Conservation (phyloP, 2,329 filamentous ascomycete species). For the Botrytis fabae region DNA sequence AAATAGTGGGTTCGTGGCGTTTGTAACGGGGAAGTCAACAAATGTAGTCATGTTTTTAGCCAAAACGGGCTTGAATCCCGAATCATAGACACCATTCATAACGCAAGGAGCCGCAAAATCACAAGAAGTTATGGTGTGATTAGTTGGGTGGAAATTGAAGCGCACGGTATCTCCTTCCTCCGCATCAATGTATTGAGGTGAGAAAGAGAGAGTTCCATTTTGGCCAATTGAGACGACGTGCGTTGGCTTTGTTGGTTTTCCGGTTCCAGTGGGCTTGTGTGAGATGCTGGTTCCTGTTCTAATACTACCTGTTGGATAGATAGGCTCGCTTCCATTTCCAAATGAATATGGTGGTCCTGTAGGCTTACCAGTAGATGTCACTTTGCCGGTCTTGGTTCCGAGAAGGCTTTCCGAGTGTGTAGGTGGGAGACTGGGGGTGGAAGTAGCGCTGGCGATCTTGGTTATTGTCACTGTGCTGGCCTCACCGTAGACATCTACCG, state of each 20-base stretch:
- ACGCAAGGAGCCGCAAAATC: constrained; percentile 20
- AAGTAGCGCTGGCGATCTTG: constrained; percentile 16
- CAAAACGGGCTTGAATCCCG: constrained; percentile 22
- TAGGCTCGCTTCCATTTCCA: constrained; percentile 9
- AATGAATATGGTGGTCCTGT: constrained; percentile 7
- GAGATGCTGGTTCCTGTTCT: background rate
- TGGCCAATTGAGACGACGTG: constrained; percentile 24
- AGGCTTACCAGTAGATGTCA: background rate
- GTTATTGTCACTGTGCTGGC: constrained; percentile 19
- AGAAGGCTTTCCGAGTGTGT: constrained; percentile 1
- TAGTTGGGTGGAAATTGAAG: constrained; percentile 23
- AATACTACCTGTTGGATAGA: background rate
- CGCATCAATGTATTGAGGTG: constrained; percentile 20
- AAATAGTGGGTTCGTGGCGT: constrained; percentile 18
- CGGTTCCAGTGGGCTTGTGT: constrained; percentile 14
- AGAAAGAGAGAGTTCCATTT: constrained; percentile 24
- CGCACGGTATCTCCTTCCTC: constrained; percentile 25
- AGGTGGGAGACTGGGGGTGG: constrained; percentile 18
- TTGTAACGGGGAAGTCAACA: constrained; percentile 24
- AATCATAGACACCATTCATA: constrained; percentile 24
- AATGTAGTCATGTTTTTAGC: constrained; percentile 22
- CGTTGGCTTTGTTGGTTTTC: constrained; percentile 13
- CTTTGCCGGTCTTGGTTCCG: background rate
- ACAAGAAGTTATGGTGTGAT: constrained; percentile 26
- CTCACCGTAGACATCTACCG: constrained; percentile 10